phyloP scores from a whole-genome alignment of 2,329 filamentous ascomycete species.

The Emmonsiellopsis sp. region DNA sequence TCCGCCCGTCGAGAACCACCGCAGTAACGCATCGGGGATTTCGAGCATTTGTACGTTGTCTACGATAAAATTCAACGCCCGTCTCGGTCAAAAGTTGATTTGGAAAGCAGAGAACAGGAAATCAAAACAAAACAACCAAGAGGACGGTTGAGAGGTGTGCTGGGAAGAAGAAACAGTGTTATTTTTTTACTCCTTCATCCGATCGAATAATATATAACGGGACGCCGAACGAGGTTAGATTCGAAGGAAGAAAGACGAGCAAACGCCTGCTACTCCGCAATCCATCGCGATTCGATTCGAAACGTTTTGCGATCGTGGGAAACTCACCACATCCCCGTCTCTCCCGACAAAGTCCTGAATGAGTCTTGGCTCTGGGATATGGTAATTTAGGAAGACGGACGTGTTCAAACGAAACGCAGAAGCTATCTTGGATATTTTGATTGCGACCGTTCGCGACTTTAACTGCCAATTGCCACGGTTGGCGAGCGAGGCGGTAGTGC shows the following conservation, averaged over 20 bases:
- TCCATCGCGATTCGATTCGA: not conserved
- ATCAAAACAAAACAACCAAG: not conserved
- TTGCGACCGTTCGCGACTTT: not conserved
- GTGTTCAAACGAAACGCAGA: not conserved
- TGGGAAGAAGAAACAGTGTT: not conserved
- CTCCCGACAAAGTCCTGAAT: not conserved
- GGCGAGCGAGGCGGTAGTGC: not conserved
- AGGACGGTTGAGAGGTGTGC: not conserved
- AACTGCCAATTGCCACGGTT: not conserved
- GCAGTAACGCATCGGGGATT: no score
- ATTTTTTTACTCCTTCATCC: not conserved
- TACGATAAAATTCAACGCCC: not conserved
- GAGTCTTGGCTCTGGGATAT: not conserved
- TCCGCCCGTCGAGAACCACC: no score
- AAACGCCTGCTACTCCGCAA: not conserved
- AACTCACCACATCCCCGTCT: no score
- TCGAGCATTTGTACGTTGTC: no score
- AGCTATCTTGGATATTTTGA: no score
- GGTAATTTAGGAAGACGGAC: not conserved
- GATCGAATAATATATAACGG: not conserved
- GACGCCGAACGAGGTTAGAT: not conserved
- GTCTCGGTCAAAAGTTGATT: not conserved
- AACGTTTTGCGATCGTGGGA: not conserved
- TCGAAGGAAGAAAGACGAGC: not conserved
- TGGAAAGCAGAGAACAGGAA: not conserved